phyloP scores from a whole-genome alignment of 2,329 filamentous ascomycete genomes.

The Phyllosticta citriasiana region DNA sequence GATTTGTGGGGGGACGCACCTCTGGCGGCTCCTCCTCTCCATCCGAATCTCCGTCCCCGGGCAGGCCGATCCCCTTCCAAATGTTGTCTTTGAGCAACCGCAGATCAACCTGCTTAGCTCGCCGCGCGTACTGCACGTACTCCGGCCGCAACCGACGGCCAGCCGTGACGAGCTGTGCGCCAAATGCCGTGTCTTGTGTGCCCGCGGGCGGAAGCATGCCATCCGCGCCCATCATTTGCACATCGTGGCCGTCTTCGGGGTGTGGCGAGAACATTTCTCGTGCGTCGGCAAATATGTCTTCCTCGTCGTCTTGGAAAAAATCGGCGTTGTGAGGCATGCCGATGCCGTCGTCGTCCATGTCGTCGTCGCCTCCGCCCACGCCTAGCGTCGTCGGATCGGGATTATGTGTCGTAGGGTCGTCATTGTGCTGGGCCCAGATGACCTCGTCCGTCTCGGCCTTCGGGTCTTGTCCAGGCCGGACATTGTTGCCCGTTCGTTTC shows the following conservation, averaged over 20 bases:
- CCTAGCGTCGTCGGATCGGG: not conserved
- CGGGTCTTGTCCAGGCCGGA: constrained; percentile 35
- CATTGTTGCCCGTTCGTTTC: constrained; percentile 14
- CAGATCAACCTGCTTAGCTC: constrained; percentile 59
- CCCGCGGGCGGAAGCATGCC: constrained; percentile 15
- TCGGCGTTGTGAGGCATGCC: constrained; percentile 55
- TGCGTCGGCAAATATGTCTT: constrained; percentile 69
- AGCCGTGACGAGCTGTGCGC: constrained; percentile 53
- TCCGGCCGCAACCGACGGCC: constrained; percentile 50
- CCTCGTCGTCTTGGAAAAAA: constrained; percentile 78
- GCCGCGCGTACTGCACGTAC: constrained; percentile 55
- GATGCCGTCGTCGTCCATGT: constrained; percentile 40
- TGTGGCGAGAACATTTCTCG: constrained; percentile 53
- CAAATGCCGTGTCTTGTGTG: constrained; percentile 46
- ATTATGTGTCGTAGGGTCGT: not conserved
- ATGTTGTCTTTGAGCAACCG: constrained; percentile 54
- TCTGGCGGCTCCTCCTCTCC: constrained; percentile 26
- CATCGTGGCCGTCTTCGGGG: constrained; percentile 1
- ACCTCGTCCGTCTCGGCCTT: constrained; percentile 85
- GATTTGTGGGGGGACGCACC: constrained; percentile 15
- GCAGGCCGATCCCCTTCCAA: constrained; percentile 49
- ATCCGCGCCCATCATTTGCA: constrained; percentile 6
- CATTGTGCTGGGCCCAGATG: constrained; percentile 66
- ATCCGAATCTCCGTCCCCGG: not conserved
- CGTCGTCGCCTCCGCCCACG: constrained; percentile 17